A percentile compares a stretch with the other conserved stretches of the same genome.
Evolutionary conservation across 2,329 filamentous ascomycete genomes (phyloP).

Genomic region (Claviceps lovelessii): DNA sequence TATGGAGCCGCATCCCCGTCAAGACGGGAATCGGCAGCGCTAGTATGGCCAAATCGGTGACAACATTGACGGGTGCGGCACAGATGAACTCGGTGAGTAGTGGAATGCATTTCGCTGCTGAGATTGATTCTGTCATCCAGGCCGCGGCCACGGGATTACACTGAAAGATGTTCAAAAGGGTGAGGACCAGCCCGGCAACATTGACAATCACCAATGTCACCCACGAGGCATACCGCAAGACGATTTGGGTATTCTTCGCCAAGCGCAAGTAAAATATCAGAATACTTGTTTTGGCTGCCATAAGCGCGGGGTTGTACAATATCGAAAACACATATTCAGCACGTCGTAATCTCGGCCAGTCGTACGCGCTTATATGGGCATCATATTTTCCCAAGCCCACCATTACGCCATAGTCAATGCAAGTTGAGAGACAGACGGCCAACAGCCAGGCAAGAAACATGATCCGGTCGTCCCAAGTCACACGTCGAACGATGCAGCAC

Average conservation of each 20-base stretch:
- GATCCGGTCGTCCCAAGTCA: constrained; percentile 66
- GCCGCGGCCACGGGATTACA: constrained; percentile 61
- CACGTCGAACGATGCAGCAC: constrained; percentile 53
- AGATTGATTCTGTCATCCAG: constrained; percentile 33
- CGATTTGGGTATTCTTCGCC: constrained; percentile 59
- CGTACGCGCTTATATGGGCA: constrained; percentile 35
- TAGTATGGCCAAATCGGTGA: constrained; percentile 78
- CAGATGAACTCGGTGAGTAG: constrained; percentile 50
- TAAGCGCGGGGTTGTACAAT: constrained; percentile 69
- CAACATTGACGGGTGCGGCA: constrained; percentile 80
- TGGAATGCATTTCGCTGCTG: constrained; percentile 35
- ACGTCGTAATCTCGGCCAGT: constrained; percentile 38
- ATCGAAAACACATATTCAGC: constrained; percentile 52
- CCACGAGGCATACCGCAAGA: constrained; percentile 74
- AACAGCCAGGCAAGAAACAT: constrained; percentile 68
- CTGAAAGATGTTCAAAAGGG: constrained; percentile 77
- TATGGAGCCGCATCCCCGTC: constrained; percentile 70
- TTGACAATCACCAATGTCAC: constrained; percentile 65
- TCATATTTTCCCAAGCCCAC: constrained; percentile 58
- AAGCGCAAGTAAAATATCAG: constrained; percentile 79
- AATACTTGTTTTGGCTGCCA: constrained; percentile 88
- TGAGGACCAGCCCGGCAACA: constrained; percentile 61
- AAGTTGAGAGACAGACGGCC: constrained; percentile 51
- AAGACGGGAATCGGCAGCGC: constrained; percentile 79
- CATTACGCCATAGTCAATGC: constrained; percentile 48